A percentile compares a stretch with the other conserved stretches of the same genome.
Conservation (phyloP, 2,329 filamentous ascomycete genomes). For the Stromatinia cepivora region DNA sequence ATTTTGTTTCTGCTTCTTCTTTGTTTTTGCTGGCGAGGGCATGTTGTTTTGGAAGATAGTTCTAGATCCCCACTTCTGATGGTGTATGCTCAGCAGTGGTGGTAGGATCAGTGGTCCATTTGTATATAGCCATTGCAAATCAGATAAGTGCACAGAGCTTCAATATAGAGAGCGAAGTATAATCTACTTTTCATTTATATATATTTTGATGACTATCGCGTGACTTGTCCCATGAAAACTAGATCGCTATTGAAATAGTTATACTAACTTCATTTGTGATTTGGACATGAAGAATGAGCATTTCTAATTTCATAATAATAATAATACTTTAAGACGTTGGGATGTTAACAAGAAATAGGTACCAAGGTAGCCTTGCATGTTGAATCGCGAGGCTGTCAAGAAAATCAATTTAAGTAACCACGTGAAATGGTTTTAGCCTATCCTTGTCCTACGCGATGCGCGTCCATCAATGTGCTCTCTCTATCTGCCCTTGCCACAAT, state of each 20-base stretch:
- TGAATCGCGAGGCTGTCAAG: not conserved
- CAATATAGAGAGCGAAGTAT: slow-evolving; percentile 21
- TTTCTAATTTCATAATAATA: no score
- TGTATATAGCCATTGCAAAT: slow-evolving; percentile 32
- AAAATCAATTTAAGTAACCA: slow-evolving; percentile 20
- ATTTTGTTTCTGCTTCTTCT: slow-evolving; percentile 8
- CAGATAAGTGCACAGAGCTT: slow-evolving; percentile 32
- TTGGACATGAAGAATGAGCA: not conserved
- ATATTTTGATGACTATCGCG: not conserved
- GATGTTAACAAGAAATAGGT: not conserved
- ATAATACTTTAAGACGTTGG: no score
- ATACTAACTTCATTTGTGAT: not conserved
- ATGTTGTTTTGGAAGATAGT: slow-evolving; percentile 20
- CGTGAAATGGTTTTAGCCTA: not conserved
- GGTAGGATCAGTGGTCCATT: slow-evolving; percentile 26
- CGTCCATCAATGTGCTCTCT: not conserved
- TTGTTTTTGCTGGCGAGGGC: slow-evolving; percentile 13
- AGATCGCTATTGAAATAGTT: not conserved
- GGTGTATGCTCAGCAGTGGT: slow-evolving; percentile 21
- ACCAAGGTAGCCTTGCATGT: slow-evolving; percentile 12
- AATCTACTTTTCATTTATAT: not conserved
- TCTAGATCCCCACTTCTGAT: slow-evolving; percentile 27
- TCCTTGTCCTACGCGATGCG: slow-evolving; percentile 26
- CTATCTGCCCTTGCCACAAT: not conserved
- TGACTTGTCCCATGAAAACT: not conserved